Base-by-base conservation (phyloP, 306 rosid species). In the Fragaria nilgerrensis region DNA sequence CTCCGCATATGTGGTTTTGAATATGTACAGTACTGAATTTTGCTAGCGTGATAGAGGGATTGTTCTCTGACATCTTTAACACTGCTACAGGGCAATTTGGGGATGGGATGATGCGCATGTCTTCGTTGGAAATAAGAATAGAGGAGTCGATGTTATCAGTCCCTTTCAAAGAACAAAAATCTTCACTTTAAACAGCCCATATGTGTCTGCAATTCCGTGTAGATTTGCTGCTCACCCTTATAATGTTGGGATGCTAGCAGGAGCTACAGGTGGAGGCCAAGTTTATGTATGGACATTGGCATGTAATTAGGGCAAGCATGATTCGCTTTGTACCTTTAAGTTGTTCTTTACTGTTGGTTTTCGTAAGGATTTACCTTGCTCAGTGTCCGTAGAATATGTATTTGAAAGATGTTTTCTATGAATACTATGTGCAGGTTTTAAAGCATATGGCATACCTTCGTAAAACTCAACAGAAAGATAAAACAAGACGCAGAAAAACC, bases 61-160 rank as follows among this genome's bases (percentile, higher is more conserved):
- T 70, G 66, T n/a, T 75, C 20, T 68, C 39, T 58, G 25, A 80
- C 23, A 14, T 32, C 29, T 72, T 59, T 23, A 27, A 61, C 32
- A 53, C 15, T 45, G 75, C 77, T 36, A 79, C 92, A 95, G 99
- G 81, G 97, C 92, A 77, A 90, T 86, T 79, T 95, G 97, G 99
- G 99, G 97, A 5, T 95, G 99, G 99, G 94, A 90, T 53, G 92
- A 90, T 75, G 85, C 89, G 0, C 45, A 86, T 45, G 36, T 92
- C 77, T 92, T 92, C 80, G 58, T 95, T 22, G 99, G 99, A 53
- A 95, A 88, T 73, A 84, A 88, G 97, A 89, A 81, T 58, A 88
- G 97, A 89, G 90, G 91, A 72, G 91, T 90, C 1, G 96, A 95
- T 75, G 86, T 92, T 9, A 75, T 95, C 74, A 89, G 94, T n/a